Evolutionary conservation across 371 early-diverging fungal species (phyloP), one percentile per base, ranked within the genome.

Genomic region (Mortierella sp.): DNA sequence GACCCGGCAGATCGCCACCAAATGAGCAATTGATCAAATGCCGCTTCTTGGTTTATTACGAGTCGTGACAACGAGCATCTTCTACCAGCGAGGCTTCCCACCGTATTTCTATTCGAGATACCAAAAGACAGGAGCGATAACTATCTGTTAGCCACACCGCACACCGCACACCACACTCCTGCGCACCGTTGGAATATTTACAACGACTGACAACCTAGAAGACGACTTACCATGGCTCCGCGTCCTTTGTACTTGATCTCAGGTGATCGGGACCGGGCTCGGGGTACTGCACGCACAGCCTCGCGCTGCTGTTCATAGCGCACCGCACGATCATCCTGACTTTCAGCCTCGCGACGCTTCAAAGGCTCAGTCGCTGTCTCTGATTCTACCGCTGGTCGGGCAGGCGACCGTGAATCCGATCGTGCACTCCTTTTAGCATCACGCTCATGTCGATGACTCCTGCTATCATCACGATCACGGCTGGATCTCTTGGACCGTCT

Each of bases 221-320:
- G 34, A 37, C 5, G 24, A 34, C 75, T 68, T 69, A 86, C 85
- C 85, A 86, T 82, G 1, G 75, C 66, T 34, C 87, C 87, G 7
- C 85, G 79, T 41, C 87, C 87, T 67, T 86, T 86, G 64, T 81
- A 86, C 44, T 85, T 85, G 67, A 86, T 66, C 53, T 80, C 85
- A 1, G 85, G 79, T 0, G 86, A 86, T 6, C 71, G 70, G 24
- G 85, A 85, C 48, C 81, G 70, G 9, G 66, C 47, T 31, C 68
- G 65, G 9, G 61, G 61, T 22, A 43, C 48, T 3, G 26, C 10
- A 0, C 39, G 58, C 29, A 34, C 44, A 16, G 58, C 55, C 29
- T 75, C 76, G 13, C 41, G 53, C 44, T 41, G 68, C 9, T 40
- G 71, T 22, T 45, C 66, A 44, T 47, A 55, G 16, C 52, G 22